phyloP scores from a whole-genome alignment of 116 monocot species.

The Papilionanthe hybrid region DNA sequence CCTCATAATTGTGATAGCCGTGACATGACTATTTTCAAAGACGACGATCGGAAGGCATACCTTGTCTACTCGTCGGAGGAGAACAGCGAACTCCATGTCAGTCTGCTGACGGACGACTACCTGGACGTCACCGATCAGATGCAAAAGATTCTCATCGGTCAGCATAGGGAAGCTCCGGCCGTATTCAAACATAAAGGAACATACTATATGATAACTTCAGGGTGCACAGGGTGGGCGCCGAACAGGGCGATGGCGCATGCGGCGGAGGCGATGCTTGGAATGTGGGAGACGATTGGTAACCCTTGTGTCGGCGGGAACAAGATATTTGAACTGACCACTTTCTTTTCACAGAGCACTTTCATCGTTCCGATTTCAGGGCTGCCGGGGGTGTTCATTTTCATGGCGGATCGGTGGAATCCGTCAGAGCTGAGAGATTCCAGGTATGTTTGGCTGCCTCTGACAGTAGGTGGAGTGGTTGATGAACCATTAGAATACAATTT shows the following conservation, averaged over 20 bases:
- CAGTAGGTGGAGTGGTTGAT: slow-evolving; percentile 68
- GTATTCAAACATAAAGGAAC: slow-evolving; percentile 67
- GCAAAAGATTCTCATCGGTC: slow-evolving; percentile 60
- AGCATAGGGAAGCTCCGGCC: slow-evolving; percentile 83
- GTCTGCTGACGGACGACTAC: slow-evolving; percentile 71
- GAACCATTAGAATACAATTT: slow-evolving; percentile 78
- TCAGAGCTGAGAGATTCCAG: slow-evolving; percentile 77
- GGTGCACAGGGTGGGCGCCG: slow-evolving; percentile 86
- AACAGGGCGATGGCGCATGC: slow-evolving; percentile 82
- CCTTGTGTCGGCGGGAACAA: slow-evolving; percentile 85
- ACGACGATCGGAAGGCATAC: slow-evolving; percentile 69
- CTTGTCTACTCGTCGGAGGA: slow-evolving; percentile 77
- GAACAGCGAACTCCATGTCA: slow-evolving; percentile 76
- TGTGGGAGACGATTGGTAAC: slow-evolving; percentile 92
- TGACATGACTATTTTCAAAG: slow-evolving; percentile 95
- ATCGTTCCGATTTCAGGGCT: slow-evolving; percentile 59
- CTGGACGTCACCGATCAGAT: slow-evolving; percentile 47
- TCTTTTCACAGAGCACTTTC: slow-evolving; percentile 82
- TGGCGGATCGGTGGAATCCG: slow-evolving; percentile 93
- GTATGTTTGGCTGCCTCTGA: slow-evolving; percentile 82
- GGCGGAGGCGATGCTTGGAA: slow-evolving; percentile 72
- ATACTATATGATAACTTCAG: slow-evolving; percentile 97
- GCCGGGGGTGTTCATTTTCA: slow-evolving; percentile 70
- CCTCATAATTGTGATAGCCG: slow-evolving; percentile 82
- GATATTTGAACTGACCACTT: slow-evolving; percentile 66